Evolutionary conservation across 2,329 filamentous ascomycete species (phyloP).

Genomic region (Verticillium nubilum): DNA sequence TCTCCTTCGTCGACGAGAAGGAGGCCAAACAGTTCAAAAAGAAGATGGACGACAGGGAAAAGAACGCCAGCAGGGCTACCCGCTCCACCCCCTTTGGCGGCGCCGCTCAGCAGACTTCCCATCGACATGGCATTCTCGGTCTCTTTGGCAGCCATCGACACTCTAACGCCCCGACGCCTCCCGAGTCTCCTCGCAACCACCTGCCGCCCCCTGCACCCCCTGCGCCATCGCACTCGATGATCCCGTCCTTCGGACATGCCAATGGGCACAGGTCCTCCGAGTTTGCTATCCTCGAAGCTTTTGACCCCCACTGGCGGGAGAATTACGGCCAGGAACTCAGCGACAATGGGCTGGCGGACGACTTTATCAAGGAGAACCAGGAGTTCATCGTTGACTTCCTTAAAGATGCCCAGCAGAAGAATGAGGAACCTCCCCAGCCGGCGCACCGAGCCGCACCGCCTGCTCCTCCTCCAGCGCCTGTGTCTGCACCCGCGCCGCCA

Average conservation of each 20-base stretch:
- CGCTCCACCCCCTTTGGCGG: slow-evolving; percentile 70
- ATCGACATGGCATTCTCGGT: slow-evolving; percentile 47
- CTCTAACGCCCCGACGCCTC: slow-evolving; percentile 51
- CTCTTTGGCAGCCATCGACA: slow-evolving; percentile 58
- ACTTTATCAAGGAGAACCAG: slow-evolving; percentile 63
- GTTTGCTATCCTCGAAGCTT: slow-evolving; percentile 57
- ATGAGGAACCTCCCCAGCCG: slow-evolving; percentile 11
- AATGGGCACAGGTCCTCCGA: slow-evolving; percentile 46
- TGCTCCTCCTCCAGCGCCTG: slow-evolving; percentile 13
- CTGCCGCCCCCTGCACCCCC: slow-evolving; percentile 21
- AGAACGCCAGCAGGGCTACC: slow-evolving; percentile 88
- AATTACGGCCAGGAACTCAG: slow-evolving; percentile 60
- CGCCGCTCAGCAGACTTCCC: slow-evolving; percentile 29
- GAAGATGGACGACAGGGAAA: slow-evolving; percentile 94
- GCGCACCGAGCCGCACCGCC: slow-evolving; percentile 11
- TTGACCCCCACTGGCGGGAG: slow-evolving; percentile 60
- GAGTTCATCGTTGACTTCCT: slow-evolving; percentile 64
- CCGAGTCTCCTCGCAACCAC: slow-evolving; percentile 47
- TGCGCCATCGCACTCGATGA: slow-evolving; percentile 27
- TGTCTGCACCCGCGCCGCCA: slow-evolving; percentile 11
- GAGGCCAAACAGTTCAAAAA: slow-evolving; percentile 96
- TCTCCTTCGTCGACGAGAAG: slow-evolving; percentile 95
- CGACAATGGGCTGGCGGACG: slow-evolving; percentile 58
- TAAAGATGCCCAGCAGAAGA: slow-evolving; percentile 48
- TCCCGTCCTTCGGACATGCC: slow-evolving; percentile 34